A percentile compares a stretch with the other conserved stretches of the same genome.
Conservation (phyloP, 164 flowering plant genomes). For the Akebia trifoliata region DNA sequence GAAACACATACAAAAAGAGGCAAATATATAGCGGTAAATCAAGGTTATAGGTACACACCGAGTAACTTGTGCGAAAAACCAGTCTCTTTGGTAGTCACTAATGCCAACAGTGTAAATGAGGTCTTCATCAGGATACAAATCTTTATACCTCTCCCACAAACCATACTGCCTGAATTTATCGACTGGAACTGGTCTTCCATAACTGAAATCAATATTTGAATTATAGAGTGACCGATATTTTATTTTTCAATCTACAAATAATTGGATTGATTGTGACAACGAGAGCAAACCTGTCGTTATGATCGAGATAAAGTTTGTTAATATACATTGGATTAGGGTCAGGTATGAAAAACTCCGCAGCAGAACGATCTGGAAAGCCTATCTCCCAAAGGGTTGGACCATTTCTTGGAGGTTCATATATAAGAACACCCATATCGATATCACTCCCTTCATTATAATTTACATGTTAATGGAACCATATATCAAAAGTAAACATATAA, state of each 20-base stretch:
- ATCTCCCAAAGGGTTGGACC: conserved; percentile 95
- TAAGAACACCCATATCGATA: conserved; percentile 46
- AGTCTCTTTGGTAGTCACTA: conserved; percentile 53
- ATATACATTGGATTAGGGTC: conserved; percentile 60
- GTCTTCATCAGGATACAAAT: conserved; percentile 56
- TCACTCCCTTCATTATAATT: conserved; percentile 40
- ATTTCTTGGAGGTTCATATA: conserved; percentile 65
- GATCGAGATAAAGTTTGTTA: conserved; percentile 58
- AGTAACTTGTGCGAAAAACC: conserved; percentile 79
- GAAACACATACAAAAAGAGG: neutral
- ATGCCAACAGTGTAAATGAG: conserved; percentile 49
- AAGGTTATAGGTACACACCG: conserved; percentile 34
- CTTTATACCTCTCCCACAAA: conserved; percentile 72
- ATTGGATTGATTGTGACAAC: neutral
- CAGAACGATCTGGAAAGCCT: conserved; percentile 78
- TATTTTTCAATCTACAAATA: neutral
- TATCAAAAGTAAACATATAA: neutral
- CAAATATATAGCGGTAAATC: neutral
- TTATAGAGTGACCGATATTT: neutral
- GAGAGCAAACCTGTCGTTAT: conserved; percentile 50
- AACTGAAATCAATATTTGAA: conserved; percentile 14
- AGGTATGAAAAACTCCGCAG: conserved; percentile 70
- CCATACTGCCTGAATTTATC: conserved; percentile 73
- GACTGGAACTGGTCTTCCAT: neutral
- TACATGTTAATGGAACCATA: neutral